Conservation (phyloP, 75 land plant genomes). For the Sequoiadendron giganteum region DNA sequence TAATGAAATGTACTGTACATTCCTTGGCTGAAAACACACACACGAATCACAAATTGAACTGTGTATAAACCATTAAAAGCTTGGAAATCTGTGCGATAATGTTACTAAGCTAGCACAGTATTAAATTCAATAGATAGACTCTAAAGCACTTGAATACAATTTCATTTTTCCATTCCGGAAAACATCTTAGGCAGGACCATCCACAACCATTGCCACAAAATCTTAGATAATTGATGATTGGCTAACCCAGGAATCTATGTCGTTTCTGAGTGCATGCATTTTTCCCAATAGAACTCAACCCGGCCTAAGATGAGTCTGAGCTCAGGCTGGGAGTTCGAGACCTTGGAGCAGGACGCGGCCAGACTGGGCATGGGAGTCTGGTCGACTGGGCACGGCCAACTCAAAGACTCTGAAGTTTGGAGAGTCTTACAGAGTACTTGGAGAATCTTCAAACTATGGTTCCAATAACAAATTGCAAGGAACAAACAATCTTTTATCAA, state of each 20-base stretch:
- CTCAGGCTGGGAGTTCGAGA: no score
- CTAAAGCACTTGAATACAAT: neutral
- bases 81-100: neutral
- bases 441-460: no score
- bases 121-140: neutral
- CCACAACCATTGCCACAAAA: neutral
- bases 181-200: neutral
- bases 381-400: no score
- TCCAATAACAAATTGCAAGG: neutral
- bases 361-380: no score
- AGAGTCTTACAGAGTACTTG: no score
- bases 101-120: neutral
- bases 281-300: neutral
- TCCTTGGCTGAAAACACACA: slow-evolving; percentile 46
- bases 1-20: slow-evolving; percentile 51
- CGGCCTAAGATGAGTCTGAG: neutral
- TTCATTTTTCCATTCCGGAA: neutral
- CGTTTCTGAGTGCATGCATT: neutral
- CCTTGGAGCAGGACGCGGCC: no score
- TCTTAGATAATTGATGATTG: neutral
- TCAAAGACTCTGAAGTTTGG: no score
- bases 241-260: neutral
- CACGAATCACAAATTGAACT: neutral
- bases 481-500: neutral
- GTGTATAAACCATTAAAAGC: slow-evolving; percentile 7